These are phyloP conservation scores for Macrophomina pseudophaseolina DNA, from an alignment of 2,329 filamentous ascomycete species.

Conservation along the genomic window DNA sequence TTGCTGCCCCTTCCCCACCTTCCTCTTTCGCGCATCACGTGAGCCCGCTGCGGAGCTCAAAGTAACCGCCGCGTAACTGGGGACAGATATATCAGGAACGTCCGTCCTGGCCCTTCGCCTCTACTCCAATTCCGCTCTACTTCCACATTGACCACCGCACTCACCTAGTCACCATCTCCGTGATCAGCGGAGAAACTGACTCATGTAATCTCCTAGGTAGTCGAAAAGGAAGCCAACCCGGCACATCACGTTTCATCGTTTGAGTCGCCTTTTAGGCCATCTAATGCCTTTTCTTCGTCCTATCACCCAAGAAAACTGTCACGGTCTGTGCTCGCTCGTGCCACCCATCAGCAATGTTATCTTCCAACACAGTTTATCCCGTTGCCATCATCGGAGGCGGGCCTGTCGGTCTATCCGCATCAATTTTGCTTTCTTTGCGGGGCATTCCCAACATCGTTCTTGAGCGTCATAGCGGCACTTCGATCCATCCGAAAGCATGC, in stretches of 20 bases:
- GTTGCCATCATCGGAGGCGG: slow-evolving; percentile 34
- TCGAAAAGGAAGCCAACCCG: too few species aligned
- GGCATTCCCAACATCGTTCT: slow-evolving; percentile 37
- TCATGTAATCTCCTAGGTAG: not conserved
- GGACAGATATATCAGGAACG: too few species aligned
- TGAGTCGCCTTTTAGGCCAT: not conserved
- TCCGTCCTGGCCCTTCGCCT: not conserved
- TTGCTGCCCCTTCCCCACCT: slow-evolving; percentile 1
- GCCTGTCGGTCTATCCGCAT: slow-evolving; percentile 36
- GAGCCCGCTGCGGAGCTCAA: not conserved
- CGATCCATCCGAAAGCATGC: slow-evolving; percentile 42
- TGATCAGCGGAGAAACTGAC: not conserved
- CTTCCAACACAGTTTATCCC: not conserved
- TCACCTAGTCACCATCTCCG: not conserved
- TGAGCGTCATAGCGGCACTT: slow-evolving; percentile 39
- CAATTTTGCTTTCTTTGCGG: slow-evolving; percentile 39
- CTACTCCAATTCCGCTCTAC: too few species aligned
- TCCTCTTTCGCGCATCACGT: not conserved
- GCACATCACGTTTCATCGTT: not conserved
- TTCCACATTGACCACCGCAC: too few species aligned
- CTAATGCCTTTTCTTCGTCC: too few species aligned
- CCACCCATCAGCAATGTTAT: not conserved
- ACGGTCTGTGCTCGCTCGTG: too few species aligned
- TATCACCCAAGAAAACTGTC: too few species aligned
- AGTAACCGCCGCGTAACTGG: not conserved